Conservation (phyloP, 2,329 filamentous ascomycete species). For the Aphanoascus verrucosus region DNA sequence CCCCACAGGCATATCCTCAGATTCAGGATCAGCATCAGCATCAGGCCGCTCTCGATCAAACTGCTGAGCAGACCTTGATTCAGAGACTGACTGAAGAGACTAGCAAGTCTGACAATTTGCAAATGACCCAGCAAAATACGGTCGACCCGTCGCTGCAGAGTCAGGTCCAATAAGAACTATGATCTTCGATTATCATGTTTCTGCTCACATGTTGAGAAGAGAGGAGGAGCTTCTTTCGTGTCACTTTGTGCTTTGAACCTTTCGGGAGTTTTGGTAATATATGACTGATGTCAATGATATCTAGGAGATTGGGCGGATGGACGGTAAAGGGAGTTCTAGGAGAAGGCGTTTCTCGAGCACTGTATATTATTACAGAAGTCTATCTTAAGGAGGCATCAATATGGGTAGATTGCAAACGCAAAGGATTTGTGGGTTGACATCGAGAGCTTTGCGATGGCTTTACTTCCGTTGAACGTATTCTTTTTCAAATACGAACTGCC, state of each 20-base stretch:
- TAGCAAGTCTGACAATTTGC: conserved; percentile 29
- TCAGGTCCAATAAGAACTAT: not conserved
- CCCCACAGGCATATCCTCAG: conserved; percentile 12
- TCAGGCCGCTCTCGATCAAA: conserved; percentile 28
- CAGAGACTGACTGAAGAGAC: conserved; percentile 36
- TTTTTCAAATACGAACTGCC: too few species aligned
- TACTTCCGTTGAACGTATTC: too few species aligned
- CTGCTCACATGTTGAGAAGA: too few species aligned
- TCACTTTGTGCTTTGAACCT: not conserved
- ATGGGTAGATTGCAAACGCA: too few species aligned
- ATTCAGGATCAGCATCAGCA: conserved; percentile 11
- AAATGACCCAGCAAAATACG: conserved; percentile 25
- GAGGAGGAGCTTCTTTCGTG: not conserved
- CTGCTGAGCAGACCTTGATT: conserved; percentile 35
- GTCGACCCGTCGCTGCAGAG: conserved; percentile 30
- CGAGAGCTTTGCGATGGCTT: too few species aligned
- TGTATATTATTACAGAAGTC: too few species aligned
- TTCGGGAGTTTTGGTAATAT: not conserved
- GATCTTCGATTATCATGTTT: not conserved
- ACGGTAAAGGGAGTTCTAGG: too few species aligned
- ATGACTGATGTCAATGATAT: not conserved
- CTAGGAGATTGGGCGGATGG: not conserved
- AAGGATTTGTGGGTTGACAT: too few species aligned
- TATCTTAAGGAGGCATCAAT: too few species aligned
- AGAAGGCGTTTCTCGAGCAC: too few species aligned